Percentiles rank a stretch among this genome's conserved stretches.
Evolutionary conservation across 306 rosid species (phyloP).

Genomic region (Vigna reflexopilosa): DNA sequence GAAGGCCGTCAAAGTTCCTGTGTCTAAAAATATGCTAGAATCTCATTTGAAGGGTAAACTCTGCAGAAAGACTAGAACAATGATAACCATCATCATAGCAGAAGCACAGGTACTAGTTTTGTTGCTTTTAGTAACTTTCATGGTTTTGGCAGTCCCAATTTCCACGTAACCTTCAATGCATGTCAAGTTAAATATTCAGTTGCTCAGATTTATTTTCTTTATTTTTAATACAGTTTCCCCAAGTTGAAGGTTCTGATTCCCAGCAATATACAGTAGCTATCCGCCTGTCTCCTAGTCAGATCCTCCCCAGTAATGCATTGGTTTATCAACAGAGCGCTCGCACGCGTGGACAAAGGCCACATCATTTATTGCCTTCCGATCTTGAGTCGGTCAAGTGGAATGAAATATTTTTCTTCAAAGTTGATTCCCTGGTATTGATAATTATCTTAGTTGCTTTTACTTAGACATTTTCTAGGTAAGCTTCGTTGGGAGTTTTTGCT

Average conservation of each 20-base stretch:
- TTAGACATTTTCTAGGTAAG: constrained; percentile 9
- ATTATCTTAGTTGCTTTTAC: constrained; percentile 24
- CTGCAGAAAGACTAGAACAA: constrained; percentile 62
- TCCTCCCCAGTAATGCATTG: constrained; percentile 51
- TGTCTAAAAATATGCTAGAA: constrained; percentile 89
- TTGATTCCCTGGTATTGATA: constrained; percentile 76
- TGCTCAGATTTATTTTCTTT: constrained; percentile 3
- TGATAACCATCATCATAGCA: constrained; percentile 76
- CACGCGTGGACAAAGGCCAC: constrained; percentile 78
- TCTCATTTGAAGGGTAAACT: constrained; percentile 79
- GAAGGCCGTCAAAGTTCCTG: constrained; percentile 92
- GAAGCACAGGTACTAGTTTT: constrained; percentile 74
- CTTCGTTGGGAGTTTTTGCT: constrained; percentile 18
- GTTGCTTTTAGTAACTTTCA: constrained; percentile 18
- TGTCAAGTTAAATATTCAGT: constrained; percentile 18
- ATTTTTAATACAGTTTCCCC: constrained; percentile 73
- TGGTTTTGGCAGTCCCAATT: constrained; percentile 23
- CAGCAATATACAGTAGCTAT: constrained; percentile 77
- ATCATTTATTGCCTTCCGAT: constrained; percentile 58
- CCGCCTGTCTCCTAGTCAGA: constrained; percentile 70
- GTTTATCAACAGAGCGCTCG: constrained; percentile 88
- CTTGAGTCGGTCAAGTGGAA: constrained; percentile 84
- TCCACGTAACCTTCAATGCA: constrained; percentile 5
- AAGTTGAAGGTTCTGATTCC: constrained; percentile 63
- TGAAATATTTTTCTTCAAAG: constrained; percentile 94